Evolutionary conservation across 768 basidiomycete genomes (phyloP).

Genomic region (Hypsizygus marmoreus): DNA sequence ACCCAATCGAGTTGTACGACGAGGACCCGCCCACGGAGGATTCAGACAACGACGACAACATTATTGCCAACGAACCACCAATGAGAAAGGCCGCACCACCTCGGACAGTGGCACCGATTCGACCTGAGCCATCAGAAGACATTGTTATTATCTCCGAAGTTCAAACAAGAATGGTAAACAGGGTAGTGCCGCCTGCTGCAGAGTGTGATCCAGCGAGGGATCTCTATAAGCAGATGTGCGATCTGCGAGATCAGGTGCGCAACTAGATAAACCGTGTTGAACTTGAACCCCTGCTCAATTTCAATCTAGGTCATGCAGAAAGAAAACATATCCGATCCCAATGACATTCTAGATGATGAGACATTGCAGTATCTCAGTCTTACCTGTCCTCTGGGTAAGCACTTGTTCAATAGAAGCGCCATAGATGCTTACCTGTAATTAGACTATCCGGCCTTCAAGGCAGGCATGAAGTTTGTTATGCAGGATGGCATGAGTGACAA

Average conservation of each 20-base stretch:
- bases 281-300: neutral
- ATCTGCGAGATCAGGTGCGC: conserved; percentile 26
- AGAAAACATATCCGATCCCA: conserved; percentile 23
- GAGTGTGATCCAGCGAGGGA: conserved; percentile 19
- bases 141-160: conserved; percentile 1
- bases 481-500: conserved; percentile 41
- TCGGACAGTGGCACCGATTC: neutral
- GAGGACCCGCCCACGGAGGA: conserved; percentile 23
- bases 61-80: conserved; percentile 12
- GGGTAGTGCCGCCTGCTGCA: neutral
- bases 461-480: conserved; percentile 38
- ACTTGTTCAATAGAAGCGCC: neutral
- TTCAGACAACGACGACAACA: conserved; percentile 26
- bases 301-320: conserved; percentile 28
- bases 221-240: conserved; percentile 26
- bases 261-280: conserved; percentile 4
- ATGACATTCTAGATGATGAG: conserved; percentile 37
- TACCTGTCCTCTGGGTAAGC: conserved; percentile 42
- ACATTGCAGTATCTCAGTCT: conserved; percentile 38
- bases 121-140: neutral
- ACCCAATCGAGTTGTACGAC: conserved; percentile 36
- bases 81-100: neutral
- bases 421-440: neutral
- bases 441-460: conserved; percentile 40
- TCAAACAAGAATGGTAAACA: neutral